Evolutionary conservation across 805 yeast genomes (phyloP).

Genomic region (Kodamaea fukazawae): DNA sequence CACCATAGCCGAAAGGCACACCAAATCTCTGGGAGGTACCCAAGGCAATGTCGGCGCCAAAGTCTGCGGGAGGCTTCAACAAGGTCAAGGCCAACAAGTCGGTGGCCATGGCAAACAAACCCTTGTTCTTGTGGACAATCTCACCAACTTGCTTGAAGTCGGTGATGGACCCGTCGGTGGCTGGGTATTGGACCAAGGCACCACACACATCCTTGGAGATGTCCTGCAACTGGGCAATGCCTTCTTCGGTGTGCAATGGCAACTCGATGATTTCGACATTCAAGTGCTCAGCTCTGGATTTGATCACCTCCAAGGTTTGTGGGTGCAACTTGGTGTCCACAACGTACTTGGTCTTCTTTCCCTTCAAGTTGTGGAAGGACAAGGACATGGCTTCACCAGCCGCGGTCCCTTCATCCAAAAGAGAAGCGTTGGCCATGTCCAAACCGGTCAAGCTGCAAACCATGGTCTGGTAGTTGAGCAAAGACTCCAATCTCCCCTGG

Average conservation of each 20-base stretch:
- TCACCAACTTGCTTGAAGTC: slow-evolving; percentile 58
- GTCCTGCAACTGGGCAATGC: slow-evolving; percentile 23
- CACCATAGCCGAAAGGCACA: slow-evolving; percentile 97
- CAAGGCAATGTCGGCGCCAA: slow-evolving; percentile 89
- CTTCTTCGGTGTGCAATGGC: slow-evolving; percentile 47
- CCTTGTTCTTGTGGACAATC: slow-evolving; percentile 66
- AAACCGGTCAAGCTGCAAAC: slow-evolving; percentile 88
- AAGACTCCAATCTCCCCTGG: slow-evolving; percentile 90
- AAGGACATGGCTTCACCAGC: slow-evolving; percentile 96
- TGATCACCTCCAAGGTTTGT: slow-evolving; percentile 79
- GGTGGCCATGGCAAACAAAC: slow-evolving; percentile 80
- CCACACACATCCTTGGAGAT: slow-evolving; percentile 58
- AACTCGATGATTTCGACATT: slow-evolving; percentile 61
- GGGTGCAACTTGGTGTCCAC: slow-evolving; percentile 78
- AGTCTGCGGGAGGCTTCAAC: slow-evolving; percentile 76
- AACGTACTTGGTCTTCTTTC: slow-evolving; percentile 65
- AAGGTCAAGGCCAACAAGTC: slow-evolving; percentile 88
- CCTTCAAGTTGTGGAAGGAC: slow-evolving; percentile 63
- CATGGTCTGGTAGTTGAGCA: slow-evolving; percentile 91
- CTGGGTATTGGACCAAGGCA: slow-evolving; percentile 86
- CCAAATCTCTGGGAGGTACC: slow-evolving; percentile 96
- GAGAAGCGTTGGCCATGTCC: slow-evolving; percentile 91
- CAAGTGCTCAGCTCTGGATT: slow-evolving; percentile 74
- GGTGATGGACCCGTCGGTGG: slow-evolving; percentile 67
- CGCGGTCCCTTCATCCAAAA: slow-evolving; percentile 95